Percentiles rank a stretch among this genome's conserved stretches.
These are phyloP conservation scores for Colletotrichum cereale DNA, from an alignment of 2,329 filamentous ascomycete species.

Conservation along the genomic window DNA sequence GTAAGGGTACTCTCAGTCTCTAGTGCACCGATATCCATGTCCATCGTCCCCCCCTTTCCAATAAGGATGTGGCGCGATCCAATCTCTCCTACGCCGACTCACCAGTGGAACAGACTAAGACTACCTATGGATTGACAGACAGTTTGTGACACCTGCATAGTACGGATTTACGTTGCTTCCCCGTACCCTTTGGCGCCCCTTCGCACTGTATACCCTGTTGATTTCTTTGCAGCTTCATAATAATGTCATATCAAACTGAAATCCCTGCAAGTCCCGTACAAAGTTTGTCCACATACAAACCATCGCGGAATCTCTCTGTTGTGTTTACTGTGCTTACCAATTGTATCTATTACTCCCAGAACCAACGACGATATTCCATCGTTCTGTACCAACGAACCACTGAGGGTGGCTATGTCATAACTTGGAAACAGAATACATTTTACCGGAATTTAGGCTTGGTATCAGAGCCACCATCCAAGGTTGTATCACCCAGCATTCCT, in stretches of 20 bases:
- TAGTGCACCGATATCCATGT: background rate
- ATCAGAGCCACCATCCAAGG: background rate
- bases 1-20: background rate
- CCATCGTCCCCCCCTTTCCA: background rate
- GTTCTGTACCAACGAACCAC: background rate
- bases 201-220: background rate
- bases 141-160: background rate
- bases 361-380: background rate
- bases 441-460: background rate
- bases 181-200: background rate
- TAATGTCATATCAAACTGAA: background rate
- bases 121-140: conserved; percentile 4
- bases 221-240: too few species aligned
- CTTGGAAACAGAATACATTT: background rate
- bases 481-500: background rate
- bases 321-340: background rate
- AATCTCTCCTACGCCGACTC: background rate
- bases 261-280: background rate
- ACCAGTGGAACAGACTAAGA: background rate
- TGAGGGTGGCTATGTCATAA: background rate
- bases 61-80: background rate
- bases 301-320: background rate
- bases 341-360: background rate
- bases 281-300: background rate
- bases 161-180: background rate